A percentile compares a stretch with the other conserved stretches of the same genome.
phyloP scores from a whole-genome alignment of 1,139 yeast genomes.

The Hanseniaspora gamundiae region DNA sequence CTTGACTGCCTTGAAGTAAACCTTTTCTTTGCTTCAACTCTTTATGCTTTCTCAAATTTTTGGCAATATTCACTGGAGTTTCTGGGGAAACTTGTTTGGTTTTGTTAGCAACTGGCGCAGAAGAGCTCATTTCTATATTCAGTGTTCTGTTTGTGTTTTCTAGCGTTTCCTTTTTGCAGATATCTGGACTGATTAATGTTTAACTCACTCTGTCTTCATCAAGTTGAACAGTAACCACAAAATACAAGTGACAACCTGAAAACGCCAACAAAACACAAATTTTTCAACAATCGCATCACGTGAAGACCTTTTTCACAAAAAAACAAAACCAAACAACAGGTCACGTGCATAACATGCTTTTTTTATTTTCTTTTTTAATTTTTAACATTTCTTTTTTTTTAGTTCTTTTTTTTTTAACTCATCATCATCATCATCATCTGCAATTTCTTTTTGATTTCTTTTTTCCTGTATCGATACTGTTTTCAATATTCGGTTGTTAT shows the following conservation, averaged over 20 bases:
- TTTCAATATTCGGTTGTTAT: not conserved
- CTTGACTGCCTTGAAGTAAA: constrained; percentile 50
- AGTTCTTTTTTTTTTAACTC: not conserved
- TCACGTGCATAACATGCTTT: no score
- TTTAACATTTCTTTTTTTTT: not conserved
- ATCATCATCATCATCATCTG: no score
- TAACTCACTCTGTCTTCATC: no score
- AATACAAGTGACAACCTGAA: no score
- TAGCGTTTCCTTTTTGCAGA: not conserved
- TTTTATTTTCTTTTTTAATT: not conserved
- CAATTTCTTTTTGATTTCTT: not conserved
- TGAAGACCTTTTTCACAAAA: no score
- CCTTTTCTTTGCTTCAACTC: constrained; percentile 74
- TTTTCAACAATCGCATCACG: no score
- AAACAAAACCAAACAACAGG: no score
- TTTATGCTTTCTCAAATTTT: constrained; percentile 51
- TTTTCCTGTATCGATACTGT: not conserved
- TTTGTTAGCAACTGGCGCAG: not conserved
- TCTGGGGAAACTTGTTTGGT: constrained; percentile 8
- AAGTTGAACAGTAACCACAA: no score
- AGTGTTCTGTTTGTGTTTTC: not conserved
- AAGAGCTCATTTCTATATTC: not conserved
- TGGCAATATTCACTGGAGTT: constrained; percentile 53
- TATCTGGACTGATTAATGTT: not conserved
- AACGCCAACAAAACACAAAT: no score